These are phyloP conservation scores for Zygotorulaspora danielsina DNA, from an alignment of 805 yeast genomes.

Conservation along the genomic window DNA sequence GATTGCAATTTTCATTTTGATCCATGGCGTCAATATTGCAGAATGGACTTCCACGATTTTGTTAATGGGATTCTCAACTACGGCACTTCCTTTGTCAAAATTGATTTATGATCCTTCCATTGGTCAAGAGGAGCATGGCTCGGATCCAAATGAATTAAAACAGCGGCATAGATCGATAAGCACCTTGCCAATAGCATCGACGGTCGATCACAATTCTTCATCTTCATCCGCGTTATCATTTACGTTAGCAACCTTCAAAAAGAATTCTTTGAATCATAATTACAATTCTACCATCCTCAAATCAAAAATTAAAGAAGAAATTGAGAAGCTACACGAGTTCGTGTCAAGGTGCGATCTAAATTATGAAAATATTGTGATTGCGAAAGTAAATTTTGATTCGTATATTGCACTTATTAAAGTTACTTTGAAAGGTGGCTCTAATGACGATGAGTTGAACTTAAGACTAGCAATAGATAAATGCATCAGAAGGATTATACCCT, in stretches of 20 bases:
- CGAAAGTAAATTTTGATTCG: constrained; percentile 59
- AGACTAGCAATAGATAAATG: constrained; percentile 36
- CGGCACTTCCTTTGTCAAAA: constrained; percentile 23
- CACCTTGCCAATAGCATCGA: constrained; percentile 19
- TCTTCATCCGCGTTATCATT: neutral
- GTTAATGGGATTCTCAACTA: constrained; percentile 34
- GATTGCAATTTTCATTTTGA: constrained; percentile 29
- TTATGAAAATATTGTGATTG: constrained; percentile 42
- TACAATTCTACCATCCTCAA: constrained; percentile 26
- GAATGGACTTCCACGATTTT: constrained; percentile 36
- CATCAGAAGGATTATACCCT: constrained; percentile 22
- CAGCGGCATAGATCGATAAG: constrained; percentile 14
- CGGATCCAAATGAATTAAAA: constrained; percentile 1
- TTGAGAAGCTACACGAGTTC: constrained; percentile 49
- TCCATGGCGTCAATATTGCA: constrained; percentile 34
- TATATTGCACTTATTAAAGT: constrained; percentile 54
- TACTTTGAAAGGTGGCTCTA: constrained; percentile 63
- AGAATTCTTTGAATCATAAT: neutral
- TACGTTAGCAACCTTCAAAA: neutral
- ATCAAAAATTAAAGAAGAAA: constrained; percentile 40
- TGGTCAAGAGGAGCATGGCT: constrained; percentile 5
- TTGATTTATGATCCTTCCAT: constrained; percentile 16
- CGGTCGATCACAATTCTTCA: neutral
- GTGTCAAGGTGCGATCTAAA: constrained; percentile 47
- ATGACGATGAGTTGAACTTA: constrained; percentile 60